Base-by-base conservation (phyloP, 1,139 yeast species). In the Taiozyma onychis region DNA sequence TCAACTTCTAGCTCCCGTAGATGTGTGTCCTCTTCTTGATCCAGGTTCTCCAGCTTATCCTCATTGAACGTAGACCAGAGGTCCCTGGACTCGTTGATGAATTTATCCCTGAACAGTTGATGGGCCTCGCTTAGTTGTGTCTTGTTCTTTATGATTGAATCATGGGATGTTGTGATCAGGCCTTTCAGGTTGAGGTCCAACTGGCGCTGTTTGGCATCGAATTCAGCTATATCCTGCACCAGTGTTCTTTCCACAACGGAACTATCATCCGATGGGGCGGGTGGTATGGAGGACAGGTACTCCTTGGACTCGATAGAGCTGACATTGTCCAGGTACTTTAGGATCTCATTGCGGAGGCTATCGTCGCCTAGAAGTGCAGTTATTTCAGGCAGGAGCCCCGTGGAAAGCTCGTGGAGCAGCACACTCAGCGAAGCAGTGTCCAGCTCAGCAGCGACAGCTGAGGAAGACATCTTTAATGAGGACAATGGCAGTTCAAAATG, bases 211-310 rank as follows among this genome's bases (percentile, higher is more conserved):
- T 66, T 50, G 0, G 76, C 72, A 50, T 75, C 80, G 6, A 76
- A 56, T 53, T 77, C 81, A 0, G 81, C 81, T 41, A 77, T 74
- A 49, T 74, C 80, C 49, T 69, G 74, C 0, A 70, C 68, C 18
- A 73, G 45, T 0, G 64, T 60, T 44, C 59, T 53, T 16, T 51
- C 53, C 3, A 39, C 52, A 13, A 27, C 46, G 1, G 18, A n/a
- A 2, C 27, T 39, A 44, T 54, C 53, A 1, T 51, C 46, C 11
- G 61, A 59, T 0, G 65, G 65, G 0, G 57, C 57, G 2, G 65
- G 64, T 1, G 65, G 63, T 11, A 55, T 53, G 1, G 65, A 54
- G 2, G 63, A 58, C 2, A 61, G 35, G 42, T 60, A 61, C 16
- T 60, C 62, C 34, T 49, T 50, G 6, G 63, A 54, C 10, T 57